phyloP scores from a whole-genome alignment of 192 early-diverging fungal species.

The Phycomyces blakesleeanus region DNA sequence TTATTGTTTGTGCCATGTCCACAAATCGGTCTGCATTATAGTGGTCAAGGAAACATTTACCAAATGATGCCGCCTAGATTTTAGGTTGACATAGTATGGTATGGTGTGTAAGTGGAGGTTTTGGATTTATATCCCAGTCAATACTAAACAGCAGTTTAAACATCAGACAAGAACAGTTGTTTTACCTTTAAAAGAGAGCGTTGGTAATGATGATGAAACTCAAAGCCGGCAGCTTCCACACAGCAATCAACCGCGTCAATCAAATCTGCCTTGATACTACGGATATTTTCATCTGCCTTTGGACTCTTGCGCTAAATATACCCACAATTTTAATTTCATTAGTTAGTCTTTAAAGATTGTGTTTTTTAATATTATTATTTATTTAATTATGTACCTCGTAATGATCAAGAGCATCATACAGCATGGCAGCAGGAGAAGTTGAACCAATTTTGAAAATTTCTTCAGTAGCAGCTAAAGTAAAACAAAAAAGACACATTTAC shows the following conservation, averaged over 20 bases:
- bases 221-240: conserved; percentile 89
- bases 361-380: too few species aligned
- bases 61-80: conserved; percentile 81
- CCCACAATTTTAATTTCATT: too few species aligned
- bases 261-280: conserved; percentile 78
- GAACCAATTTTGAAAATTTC: conserved; percentile 94
- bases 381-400: conserved; percentile 46
- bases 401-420: conserved; percentile 79
- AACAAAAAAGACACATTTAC: conserved; percentile 6
- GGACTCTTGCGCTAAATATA: conserved; percentile 62
- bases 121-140: not conserved
- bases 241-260: conserved; percentile 85
- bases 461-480: conserved; percentile 66
- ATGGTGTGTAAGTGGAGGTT: not conserved
- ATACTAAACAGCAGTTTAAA: not conserved
- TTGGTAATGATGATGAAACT: conserved; percentile 75
- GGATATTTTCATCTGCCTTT: conserved; percentile 93
- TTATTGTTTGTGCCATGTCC: conserved; percentile 78
- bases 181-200: conserved; percentile 67
- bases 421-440: conserved; percentile 86
- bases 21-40: conserved; percentile 86
- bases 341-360: too few species aligned
- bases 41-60: conserved; percentile 86
- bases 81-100: too few species aligned
- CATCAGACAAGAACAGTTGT: too few species aligned